These are phyloP conservation scores for Cryptococcus floricola DNA, from an alignment of 1,284 basidiomycete genomes.

Conservation along the genomic window DNA sequence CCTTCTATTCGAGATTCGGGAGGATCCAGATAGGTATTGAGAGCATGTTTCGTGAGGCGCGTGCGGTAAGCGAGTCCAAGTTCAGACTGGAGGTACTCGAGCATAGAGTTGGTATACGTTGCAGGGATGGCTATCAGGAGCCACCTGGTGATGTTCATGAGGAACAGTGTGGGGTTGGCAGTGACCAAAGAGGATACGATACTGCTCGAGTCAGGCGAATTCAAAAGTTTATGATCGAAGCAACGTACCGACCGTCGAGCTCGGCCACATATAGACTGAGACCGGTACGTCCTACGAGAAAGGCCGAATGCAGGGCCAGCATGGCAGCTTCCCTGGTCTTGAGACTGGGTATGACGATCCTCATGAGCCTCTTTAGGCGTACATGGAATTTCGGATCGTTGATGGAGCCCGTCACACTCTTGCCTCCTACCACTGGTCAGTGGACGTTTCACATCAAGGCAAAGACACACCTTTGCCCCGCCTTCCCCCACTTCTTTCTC, in stretches of 20 bases:
- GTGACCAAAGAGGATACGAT: conserved; percentile 95
- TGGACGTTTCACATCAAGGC: background rate
- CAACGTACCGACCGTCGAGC: conserved; percentile 80
- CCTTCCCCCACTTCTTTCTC: conserved; percentile 10
- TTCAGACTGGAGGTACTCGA: conserved; percentile 90
- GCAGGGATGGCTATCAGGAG: conserved; percentile 89
- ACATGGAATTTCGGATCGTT: conserved; percentile 81
- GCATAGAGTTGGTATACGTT: conserved; percentile 95
- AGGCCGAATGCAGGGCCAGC: conserved; percentile 77
- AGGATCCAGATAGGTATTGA: conserved; percentile 76
- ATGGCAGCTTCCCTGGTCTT: conserved; percentile 82
- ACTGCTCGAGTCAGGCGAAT: conserved; percentile 49
- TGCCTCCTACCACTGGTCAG: background rate
- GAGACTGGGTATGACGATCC: conserved; percentile 83
- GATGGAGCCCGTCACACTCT: conserved; percentile 50
- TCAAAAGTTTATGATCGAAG: conserved; percentile 64
- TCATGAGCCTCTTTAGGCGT: conserved; percentile 69
- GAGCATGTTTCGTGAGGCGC: conserved; percentile 70
- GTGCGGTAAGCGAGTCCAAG: conserved; percentile 89
- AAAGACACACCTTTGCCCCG: conserved; percentile 14
- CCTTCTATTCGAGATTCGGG: conserved; percentile 8
- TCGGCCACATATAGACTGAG: conserved; percentile 94
- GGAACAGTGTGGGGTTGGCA: conserved; percentile 72
- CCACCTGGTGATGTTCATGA: conserved; percentile 84
- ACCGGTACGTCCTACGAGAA: conserved; percentile 83